phyloP scores from a whole-genome alignment of 129 eudicot genomes.

The Flaveria robusta region DNA sequence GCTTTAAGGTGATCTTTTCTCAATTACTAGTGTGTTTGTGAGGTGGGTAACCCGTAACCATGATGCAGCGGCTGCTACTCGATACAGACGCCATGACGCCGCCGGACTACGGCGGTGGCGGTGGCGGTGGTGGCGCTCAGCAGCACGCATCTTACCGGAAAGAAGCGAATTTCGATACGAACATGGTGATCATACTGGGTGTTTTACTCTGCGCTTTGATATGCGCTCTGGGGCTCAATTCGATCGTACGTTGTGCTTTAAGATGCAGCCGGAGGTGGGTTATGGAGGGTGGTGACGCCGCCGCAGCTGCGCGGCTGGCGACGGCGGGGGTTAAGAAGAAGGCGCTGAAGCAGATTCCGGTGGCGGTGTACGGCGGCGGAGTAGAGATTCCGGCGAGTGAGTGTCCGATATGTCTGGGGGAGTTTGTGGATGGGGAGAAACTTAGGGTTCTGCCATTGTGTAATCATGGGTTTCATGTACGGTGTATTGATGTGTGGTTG shows the following conservation, averaged over 20 bases:
- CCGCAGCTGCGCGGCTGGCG: conserved; percentile 26
- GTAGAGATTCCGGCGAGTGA: conserved; percentile 51
- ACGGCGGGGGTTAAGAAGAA: conserved; percentile 52
- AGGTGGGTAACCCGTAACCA: conserved; percentile 11
- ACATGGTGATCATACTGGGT: conserved; percentile 76
- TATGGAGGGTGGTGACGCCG: conserved; percentile 29
- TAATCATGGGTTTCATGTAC: conserved; percentile 70
- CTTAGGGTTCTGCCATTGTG: conserved; percentile 68
- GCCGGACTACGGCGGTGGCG: neutral
- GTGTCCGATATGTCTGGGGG: conserved; percentile 74
- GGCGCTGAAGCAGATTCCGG: conserved; percentile 56
- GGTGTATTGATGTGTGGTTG: conserved; percentile 74
- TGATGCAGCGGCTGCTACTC: conserved; percentile 47
- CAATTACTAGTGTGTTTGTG: neutral
- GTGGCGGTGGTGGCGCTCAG: conserved; percentile 16
- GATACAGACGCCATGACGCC: conserved; percentile 18
- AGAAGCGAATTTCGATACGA: conserved; percentile 64
- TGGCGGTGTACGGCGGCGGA: conserved; percentile 52
- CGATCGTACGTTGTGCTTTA: conserved; percentile 62
- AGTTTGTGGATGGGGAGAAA: conserved; percentile 73
- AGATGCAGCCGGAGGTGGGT: conserved; percentile 48
- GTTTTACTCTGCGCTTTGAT: conserved; percentile 63
- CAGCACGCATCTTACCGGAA: conserved; percentile 24
- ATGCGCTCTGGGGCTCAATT: conserved; percentile 69
- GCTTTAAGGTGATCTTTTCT: too few species aligned